phyloP scores from a whole-genome alignment of 2,329 filamentous ascomycete genomes.

The Aciculosporium take region DNA sequence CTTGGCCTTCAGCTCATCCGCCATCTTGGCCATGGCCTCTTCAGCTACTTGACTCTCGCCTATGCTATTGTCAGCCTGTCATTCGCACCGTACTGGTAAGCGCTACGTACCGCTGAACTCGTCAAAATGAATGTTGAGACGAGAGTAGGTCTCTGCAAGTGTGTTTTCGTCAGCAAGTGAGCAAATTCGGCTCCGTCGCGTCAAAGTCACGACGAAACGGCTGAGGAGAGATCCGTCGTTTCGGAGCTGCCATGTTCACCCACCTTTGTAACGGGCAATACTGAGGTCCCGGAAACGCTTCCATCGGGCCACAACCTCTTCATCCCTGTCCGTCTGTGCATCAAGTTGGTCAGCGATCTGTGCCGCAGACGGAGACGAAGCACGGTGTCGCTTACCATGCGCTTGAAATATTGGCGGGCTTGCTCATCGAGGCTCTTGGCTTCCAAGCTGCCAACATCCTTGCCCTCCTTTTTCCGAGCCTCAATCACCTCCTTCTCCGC shows the following conservation, averaged over 20 bases:
- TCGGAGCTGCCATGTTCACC: neutral
- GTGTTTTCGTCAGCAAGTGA: neutral
- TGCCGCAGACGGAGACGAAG: neutral
- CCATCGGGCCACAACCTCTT: slow-evolving; percentile 47
- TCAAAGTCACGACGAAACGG: neutral
- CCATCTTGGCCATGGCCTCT: slow-evolving; percentile 50
- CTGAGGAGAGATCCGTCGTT: neutral
- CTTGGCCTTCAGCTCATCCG: slow-evolving; percentile 47
- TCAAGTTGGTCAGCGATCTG: neutral
- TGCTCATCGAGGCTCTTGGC: slow-evolving; percentile 54
- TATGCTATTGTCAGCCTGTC: slow-evolving; percentile 13
- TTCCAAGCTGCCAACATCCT: slow-evolving; percentile 33
- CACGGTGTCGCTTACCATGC: slow-evolving; percentile 29
- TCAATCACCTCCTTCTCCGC: slow-evolving; percentile 55
- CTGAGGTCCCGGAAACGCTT: slow-evolving; percentile 51
- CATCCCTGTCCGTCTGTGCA: slow-evolving; percentile 44
- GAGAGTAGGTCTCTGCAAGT: slow-evolving; percentile 43
- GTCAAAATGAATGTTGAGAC: slow-evolving; percentile 58
- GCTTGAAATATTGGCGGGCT: slow-evolving; percentile 58
- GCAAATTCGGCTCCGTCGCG: neutral
- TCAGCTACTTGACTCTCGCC: slow-evolving; percentile 61
- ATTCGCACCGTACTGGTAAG: neutral
- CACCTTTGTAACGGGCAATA: slow-evolving; percentile 46
- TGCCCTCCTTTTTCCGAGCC: slow-evolving; percentile 36
- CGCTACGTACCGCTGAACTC: slow-evolving; percentile 32